Evolutionary conservation across 2,329 filamentous ascomycete genomes (phyloP).

Genomic region (Microcera coccophila): DNA sequence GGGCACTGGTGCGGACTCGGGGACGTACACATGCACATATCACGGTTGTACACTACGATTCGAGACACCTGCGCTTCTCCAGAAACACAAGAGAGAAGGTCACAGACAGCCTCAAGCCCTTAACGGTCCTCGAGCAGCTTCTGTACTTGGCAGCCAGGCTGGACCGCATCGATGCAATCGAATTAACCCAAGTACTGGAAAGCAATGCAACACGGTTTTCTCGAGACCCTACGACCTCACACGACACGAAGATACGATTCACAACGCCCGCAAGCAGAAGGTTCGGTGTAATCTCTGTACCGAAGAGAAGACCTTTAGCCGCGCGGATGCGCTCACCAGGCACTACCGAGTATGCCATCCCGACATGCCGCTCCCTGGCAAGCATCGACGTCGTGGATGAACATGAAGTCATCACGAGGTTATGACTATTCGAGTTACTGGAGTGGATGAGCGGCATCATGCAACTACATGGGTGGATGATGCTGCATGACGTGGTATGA

Average conservation of each 20-base stretch:
- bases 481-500: slow-evolving; percentile 27
- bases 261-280: slow-evolving; percentile 92
- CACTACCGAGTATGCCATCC: slow-evolving; percentile 95
- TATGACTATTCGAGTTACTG: slow-evolving; percentile 1
- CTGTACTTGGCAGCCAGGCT: slow-evolving; percentile 75
- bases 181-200: slow-evolving; percentile 91
- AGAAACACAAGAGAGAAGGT: slow-evolving; percentile 93
- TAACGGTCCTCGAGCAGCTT: slow-evolving; percentile 37
- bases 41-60: slow-evolving; percentile 87
- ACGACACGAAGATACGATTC: slow-evolving; percentile 93
- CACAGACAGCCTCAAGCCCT: slow-evolving; percentile 69
- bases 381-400: slow-evolving; percentile 39
- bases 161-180: slow-evolving; percentile 91
- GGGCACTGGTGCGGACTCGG: slow-evolving; percentile 67
- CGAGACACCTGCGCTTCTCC: slow-evolving; percentile 77
- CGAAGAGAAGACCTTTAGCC: slow-evolving; percentile 95
- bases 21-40: slow-evolving; percentile 95
- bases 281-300: slow-evolving; percentile 89
- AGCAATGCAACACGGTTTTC: slow-evolving; percentile 91
- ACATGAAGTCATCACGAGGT: slow-evolving; percentile 15
- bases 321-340: slow-evolving; percentile 87
- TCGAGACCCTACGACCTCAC: slow-evolving; percentile 95
- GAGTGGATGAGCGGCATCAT: slow-evolving; percentile 6
- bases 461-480: slow-evolving; percentile 22
- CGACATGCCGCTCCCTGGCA: slow-evolving; percentile 75